A percentile compares a stretch with the other conserved stretches of the same genome.
Conservation (phyloP, 1,284 basidiomycete species). For the Farysia itapuensis region DNA sequence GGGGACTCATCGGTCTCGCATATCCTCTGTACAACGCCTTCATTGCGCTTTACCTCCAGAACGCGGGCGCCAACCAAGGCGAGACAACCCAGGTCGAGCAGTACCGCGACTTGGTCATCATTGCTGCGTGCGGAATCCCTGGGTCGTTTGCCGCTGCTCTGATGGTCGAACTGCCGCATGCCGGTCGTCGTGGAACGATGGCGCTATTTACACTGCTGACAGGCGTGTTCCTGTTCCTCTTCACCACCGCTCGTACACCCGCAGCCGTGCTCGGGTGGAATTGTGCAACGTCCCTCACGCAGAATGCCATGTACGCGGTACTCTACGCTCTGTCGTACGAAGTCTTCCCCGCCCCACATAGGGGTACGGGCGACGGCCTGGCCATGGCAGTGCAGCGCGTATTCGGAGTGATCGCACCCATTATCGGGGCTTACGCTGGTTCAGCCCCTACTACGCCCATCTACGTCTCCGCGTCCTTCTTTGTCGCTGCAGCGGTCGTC, state of each 20-base stretch:
- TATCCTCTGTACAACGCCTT: slow-evolving; percentile 74
- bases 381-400: slow-evolving; percentile 68
- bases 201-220: slow-evolving; percentile 69
- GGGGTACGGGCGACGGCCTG: slow-evolving; percentile 73
- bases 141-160: slow-evolving; percentile 67
- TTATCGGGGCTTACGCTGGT: slow-evolving; percentile 68
- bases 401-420: slow-evolving; percentile 71
- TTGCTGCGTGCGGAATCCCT: slow-evolving; percentile 70
- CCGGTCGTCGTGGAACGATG: slow-evolving; percentile 70
- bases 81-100: slow-evolving; percentile 64
- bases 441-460: slow-evolving; percentile 66
- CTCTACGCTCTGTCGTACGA: slow-evolving; percentile 69
- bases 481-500: slow-evolving; percentile 68
- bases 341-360: slow-evolving; percentile 71
- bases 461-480: slow-evolving; percentile 70
- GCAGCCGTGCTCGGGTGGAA: slow-evolving; percentile 72
- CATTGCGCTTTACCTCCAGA: slow-evolving; percentile 67
- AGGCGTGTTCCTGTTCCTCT: slow-evolving; percentile 71
- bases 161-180: slow-evolving; percentile 68
- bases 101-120: slow-evolving; percentile 66
- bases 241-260: slow-evolving; percentile 69
- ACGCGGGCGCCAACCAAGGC: slow-evolving; percentile 62
- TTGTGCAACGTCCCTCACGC: slow-evolving; percentile 66
- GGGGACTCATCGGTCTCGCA: slow-evolving; percentile 73
- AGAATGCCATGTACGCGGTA: slow-evolving; percentile 73